Conservation (phyloP, 164 flowering plant genomes). For the Magnolia officinalis region DNA sequence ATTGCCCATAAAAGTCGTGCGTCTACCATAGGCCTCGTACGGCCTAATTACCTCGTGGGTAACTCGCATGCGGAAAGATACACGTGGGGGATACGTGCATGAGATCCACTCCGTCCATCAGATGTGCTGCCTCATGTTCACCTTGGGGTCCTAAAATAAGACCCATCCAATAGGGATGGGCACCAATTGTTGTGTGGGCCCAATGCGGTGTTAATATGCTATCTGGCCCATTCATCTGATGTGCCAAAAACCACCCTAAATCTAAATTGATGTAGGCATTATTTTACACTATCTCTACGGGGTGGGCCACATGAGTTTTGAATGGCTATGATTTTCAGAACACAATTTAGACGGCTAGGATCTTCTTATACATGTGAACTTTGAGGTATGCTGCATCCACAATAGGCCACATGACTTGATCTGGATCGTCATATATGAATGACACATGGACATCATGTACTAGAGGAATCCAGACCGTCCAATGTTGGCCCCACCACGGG, state of each 20-base stretch:
- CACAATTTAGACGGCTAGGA: too few relatives aligned
- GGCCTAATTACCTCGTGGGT: not conserved
- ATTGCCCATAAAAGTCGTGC: not conserved
- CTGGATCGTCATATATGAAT: not conserved
- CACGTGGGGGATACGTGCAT: not conserved
- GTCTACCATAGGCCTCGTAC: not conserved
- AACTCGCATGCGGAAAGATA: not conserved
- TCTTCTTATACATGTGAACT: too few relatives aligned
- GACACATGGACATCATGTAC: not conserved
- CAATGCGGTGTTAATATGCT: too few relatives aligned
- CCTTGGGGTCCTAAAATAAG: not conserved
- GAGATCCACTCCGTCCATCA: not conserved
- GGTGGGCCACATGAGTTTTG: too few relatives aligned
- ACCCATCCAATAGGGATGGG: not conserved
- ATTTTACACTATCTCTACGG: too few relatives aligned
- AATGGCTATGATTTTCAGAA: too few relatives aligned
- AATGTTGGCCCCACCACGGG: too few relatives aligned
- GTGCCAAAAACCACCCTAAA: too few relatives aligned
- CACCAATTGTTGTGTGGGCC: not conserved
- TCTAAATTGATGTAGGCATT: too few relatives aligned
- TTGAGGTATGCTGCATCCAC: too few relatives aligned
- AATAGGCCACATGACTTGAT: not conserved
- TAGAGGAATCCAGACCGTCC: not conserved
- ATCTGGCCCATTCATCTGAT: too few relatives aligned
- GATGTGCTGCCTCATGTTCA: not conserved